A percentile compares a stretch with the other conserved stretches of the same genome.
phyloP scores from a whole-genome alignment of 257 asterid genomes.

The Nicotiana sylvestris region DNA sequence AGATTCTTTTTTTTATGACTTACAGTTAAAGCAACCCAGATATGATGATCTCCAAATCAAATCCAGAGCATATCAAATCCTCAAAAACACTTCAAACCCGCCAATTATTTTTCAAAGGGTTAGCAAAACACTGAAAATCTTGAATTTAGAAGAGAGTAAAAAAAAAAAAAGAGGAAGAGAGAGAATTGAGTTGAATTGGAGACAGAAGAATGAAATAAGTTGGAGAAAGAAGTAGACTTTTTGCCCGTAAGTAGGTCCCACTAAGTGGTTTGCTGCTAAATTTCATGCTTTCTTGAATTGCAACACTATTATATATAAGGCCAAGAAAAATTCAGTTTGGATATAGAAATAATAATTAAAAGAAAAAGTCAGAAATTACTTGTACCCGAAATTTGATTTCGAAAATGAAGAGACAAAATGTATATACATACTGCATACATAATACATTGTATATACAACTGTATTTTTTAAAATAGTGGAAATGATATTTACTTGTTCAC shows the following conservation, averaged over 20 bases:
- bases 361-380: background rate
- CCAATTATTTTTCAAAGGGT: background rate
- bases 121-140: background rate
- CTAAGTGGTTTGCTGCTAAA: background rate
- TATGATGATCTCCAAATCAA: background rate
- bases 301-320: background rate
- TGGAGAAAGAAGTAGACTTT: conserved; percentile 7
- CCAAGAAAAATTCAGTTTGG: background rate
- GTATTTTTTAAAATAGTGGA: background rate
- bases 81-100: background rate
- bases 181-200: conserved; percentile 4
- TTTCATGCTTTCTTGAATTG: background rate
- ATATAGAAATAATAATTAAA: background rate
- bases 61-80: background rate
- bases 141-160: background rate
- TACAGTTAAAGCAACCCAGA: conserved; percentile 10
- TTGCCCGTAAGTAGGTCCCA: background rate
- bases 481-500: background rate
- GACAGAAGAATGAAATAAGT: background rate
- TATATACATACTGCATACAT: background rate
- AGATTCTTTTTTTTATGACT: conserved; percentile 7
- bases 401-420: background rate
- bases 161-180: background rate
- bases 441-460: background rate
- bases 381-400: background rate